Conservation (phyloP, 768 basidiomycete species). For the Pluteus cervinus region DNA sequence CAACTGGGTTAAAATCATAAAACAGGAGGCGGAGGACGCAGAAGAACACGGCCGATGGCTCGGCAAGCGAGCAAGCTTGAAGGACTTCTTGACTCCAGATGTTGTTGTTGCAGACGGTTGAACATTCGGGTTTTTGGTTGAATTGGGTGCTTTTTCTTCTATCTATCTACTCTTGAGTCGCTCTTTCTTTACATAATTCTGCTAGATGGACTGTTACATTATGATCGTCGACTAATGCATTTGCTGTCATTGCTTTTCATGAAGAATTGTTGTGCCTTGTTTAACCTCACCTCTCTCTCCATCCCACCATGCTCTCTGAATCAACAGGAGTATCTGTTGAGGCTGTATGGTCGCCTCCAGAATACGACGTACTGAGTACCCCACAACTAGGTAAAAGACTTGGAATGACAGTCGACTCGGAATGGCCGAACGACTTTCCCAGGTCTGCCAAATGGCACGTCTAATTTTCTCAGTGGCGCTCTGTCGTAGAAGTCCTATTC, state of each 20-base stretch:
- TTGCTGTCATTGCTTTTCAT: too few species aligned
- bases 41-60: slow-evolving; percentile 18
- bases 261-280: too few species aligned
- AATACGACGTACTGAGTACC: slow-evolving; percentile 21
- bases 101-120: too few species aligned
- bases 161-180: too few species aligned
- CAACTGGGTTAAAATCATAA: slow-evolving; percentile 27
- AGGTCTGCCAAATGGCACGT: slow-evolving; percentile 51
- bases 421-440: slow-evolving; percentile 39
- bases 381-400: not conserved
- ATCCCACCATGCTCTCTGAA: too few species aligned
- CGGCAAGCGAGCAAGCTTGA: not conserved
- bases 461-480: not conserved
- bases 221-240: too few species aligned
- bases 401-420: slow-evolving; percentile 15
- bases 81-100: too few species aligned
- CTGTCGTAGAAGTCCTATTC: not conserved
- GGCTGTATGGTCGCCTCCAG: slow-evolving; percentile 24
- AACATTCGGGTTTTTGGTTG: too few species aligned
- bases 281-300: too few species aligned
- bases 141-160: not conserved
- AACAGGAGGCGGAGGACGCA: slow-evolving; percentile 16
- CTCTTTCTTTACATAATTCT: too few species aligned
- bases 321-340: too few species aligned
- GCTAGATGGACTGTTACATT: too few species aligned